Base-by-base conservation (phyloP, 805 yeast genomes). In the Ogataea saltuana region DNA sequence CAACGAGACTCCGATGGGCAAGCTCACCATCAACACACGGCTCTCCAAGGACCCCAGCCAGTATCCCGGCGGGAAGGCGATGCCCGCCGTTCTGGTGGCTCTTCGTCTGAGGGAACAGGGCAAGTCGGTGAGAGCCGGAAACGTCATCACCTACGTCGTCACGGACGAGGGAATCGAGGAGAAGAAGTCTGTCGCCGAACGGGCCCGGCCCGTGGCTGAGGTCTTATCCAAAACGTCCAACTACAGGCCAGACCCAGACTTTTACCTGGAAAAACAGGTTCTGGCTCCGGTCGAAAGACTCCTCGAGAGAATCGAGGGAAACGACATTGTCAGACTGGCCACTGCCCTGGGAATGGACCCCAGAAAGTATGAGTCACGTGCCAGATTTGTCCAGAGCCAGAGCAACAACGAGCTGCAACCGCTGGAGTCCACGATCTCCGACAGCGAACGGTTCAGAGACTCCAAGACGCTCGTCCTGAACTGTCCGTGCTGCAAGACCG, bases 221-320 rank as follows among this genome's bases (percentile, higher is more conserved):
- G 75, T 89, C 6, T 62, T 84, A 59, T 60, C 66, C 25, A 78
- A 76, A 41, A 64, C 69, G 28, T 69, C 72, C 7, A 65, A 67
- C 3, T 74, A 83, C 46, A 69, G 64, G 47, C 88, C 93, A 1
- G 99, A 93, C 64, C 75, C 86, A 1, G 73, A 70, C 29, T 90
- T 77, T 59, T 93, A 93, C 61, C 69, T 91, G 53, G 93, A 83
- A 51, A 86, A 88, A 61, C 99, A 93, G 65, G 76, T 93, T 8
- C 80, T 85, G 56, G 89, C 95, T 2, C 97, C 97, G 3, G 81
- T 93, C 8, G 95, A 88, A 60, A 80, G 99, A 65, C 71, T 93
- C 41, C 70, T 91, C 31, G 95, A 84, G 52, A 78, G 84, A 48
- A 81, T 93, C 41, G 95, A 88, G 51, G 97, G 98, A 31, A 76